These are phyloP conservation scores for Ammopiptanthus mongolicus DNA, from an alignment of 306 rosid genomes.

Conservation along the genomic window DNA sequence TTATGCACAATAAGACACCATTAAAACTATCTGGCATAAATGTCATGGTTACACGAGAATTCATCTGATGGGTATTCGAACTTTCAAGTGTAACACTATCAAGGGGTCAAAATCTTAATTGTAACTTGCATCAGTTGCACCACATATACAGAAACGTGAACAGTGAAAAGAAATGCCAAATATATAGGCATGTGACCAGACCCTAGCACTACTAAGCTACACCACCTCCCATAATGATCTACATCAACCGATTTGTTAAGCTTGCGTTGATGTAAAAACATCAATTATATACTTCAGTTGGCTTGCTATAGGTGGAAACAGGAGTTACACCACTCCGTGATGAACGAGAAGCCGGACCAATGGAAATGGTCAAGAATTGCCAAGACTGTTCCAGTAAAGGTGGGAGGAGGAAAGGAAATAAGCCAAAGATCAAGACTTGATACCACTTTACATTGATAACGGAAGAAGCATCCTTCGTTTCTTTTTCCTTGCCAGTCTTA, in stretches of 20 bases:
- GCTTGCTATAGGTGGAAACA: slow-evolving; percentile 29
- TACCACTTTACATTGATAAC: slow-evolving; percentile 72
- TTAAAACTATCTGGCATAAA: not conserved
- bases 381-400: slow-evolving; percentile 17
- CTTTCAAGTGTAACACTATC: slow-evolving; percentile 11
- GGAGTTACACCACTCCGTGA: slow-evolving; percentile 27
- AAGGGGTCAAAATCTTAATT: slow-evolving; percentile 23
- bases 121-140: slow-evolving; percentile 26
- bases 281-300: slow-evolving; percentile 24
- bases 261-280: slow-evolving; percentile 17
- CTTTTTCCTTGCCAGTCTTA: slow-evolving; percentile 90
- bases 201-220: slow-evolving; percentile 20
- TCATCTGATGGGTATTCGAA: slow-evolving; percentile 8
- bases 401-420: slow-evolving; percentile 10
- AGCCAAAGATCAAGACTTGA: slow-evolving; percentile 24
- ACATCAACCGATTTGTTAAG: slow-evolving; percentile 29
- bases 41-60: slow-evolving; percentile 19
- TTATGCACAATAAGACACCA: slow-evolving; percentile 11
- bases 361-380: slow-evolving; percentile 21
- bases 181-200: slow-evolving; percentile 11
- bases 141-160: slow-evolving; percentile 21
- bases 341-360: slow-evolving; percentile 20
- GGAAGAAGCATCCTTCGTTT: slow-evolving; percentile 99
- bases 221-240: slow-evolving; percentile 27
- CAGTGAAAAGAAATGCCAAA: slow-evolving; percentile 20